These are phyloP conservation scores for Solanum chacoense DNA, from an alignment of 305 asterid species.

Conservation along the genomic window DNA sequence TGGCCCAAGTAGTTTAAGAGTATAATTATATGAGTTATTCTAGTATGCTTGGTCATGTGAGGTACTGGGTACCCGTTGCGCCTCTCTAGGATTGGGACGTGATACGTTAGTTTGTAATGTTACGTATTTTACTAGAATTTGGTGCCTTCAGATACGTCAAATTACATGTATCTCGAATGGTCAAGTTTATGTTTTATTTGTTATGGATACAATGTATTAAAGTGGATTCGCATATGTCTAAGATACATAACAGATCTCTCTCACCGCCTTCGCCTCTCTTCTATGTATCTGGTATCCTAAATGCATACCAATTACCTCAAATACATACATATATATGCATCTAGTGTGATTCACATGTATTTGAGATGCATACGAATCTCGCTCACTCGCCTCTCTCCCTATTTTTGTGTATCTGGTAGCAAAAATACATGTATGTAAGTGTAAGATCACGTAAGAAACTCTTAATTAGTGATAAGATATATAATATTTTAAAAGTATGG, in stretches of 20 bases:
- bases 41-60: background rate
- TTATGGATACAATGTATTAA: background rate
- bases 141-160: rapidly evolving
- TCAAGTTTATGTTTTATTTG: too few relatives aligned
- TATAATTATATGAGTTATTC: too few relatives aligned
- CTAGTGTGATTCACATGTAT: background rate
- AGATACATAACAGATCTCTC: background rate
- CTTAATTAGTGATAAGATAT: background rate
- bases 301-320: too few relatives aligned
- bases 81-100: background rate
- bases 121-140: too few relatives aligned
- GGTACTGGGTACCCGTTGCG: background rate
- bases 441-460: background rate
- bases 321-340: too few relatives aligned
- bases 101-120: background rate
- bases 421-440: background rate
- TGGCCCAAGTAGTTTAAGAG: background rate
- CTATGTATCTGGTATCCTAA: background rate
- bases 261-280: background rate
- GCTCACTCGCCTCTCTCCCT: background rate
- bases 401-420: background rate
- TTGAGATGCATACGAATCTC: background rate
- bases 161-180: too few relatives aligned
- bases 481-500: too few relatives aligned
- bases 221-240: background rate